These are phyloP conservation scores for Pythium phragmitis DNA, from an alignment of 352 stramenopile species.

Conservation along the genomic window DNA sequence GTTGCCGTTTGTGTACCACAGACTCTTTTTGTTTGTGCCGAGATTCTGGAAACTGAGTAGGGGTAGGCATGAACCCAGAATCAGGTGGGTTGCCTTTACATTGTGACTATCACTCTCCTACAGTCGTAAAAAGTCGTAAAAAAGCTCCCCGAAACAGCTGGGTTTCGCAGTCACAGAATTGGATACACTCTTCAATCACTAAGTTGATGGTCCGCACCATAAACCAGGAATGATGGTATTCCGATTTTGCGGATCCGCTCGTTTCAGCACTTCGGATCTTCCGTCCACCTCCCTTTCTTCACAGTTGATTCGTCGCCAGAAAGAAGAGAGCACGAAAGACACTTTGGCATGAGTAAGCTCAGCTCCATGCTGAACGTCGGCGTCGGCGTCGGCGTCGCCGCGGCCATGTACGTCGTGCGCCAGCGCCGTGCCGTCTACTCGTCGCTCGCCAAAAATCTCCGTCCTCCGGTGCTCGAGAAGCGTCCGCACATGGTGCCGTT, in stretches of 20 bases:
- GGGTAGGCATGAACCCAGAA: not conserved
- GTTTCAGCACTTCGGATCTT: conserved; percentile 7
- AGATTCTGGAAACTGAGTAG: conserved; percentile 5
- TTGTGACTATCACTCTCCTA: conserved; percentile 7
- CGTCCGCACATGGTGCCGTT: conserved; percentile 82
- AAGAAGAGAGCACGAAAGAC: not conserved
- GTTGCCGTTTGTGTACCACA: not conserved
- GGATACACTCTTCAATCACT: not conserved
- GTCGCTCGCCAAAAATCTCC: conserved; percentile 37
- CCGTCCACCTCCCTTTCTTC: conserved; percentile 4
- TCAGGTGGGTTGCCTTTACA: conserved; percentile 6
- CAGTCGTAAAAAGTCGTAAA: conserved; percentile 18
- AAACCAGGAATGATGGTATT: conserved; percentile 7
- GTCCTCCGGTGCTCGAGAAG: conserved; percentile 66
- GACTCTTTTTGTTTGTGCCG: not conserved
- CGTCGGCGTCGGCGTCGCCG: conserved; percentile 50
- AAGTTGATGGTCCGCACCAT: conserved; percentile 13
- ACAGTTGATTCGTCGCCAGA: not conserved
- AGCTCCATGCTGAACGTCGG: conserved; percentile 40
- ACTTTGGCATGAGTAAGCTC: conserved; percentile 46
- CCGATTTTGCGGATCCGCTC: conserved; percentile 18
- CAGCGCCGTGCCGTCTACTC: conserved; percentile 63
- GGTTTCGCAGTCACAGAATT: conserved; percentile 2
- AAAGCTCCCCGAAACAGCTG: conserved; percentile 5
- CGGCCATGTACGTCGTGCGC: conserved; percentile 60